phyloP scores from a whole-genome alignment of 176 grass and related monocot species.

The Urochloa ruziziensis region DNA sequence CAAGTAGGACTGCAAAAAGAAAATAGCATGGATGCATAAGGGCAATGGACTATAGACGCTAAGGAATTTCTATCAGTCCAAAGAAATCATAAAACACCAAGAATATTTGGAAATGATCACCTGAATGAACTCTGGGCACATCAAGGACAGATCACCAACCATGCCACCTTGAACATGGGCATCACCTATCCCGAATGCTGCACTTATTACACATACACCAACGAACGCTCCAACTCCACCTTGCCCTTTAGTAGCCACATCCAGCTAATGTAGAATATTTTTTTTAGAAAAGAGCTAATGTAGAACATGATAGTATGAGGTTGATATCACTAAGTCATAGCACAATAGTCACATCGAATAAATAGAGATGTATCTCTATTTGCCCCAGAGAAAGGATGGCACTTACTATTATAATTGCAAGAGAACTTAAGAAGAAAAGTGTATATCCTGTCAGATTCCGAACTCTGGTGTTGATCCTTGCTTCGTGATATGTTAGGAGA shows the following conservation, averaged over 20 bases:
- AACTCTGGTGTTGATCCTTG: conserved; percentile 10
- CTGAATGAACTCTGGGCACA: conserved; percentile 21
- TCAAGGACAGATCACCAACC: conserved; percentile 17
- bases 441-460: conserved; percentile 14
- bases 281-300: no score
- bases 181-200: not conserved
- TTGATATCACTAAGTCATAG: not conserved
- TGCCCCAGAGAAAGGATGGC: not conserved
- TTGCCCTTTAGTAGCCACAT: not conserved
- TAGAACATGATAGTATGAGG: not conserved
- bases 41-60: not conserved
- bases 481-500: conserved; percentile 7
- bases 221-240: not conserved
- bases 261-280: not conserved
- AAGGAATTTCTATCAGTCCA: not conserved
- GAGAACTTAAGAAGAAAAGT: not conserved
- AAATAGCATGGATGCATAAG: no score
- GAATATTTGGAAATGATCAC: not conserved
- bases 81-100: not conserved
- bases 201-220: not conserved
- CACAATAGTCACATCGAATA: no score
- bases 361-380: not conserved
- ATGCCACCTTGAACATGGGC: conserved; percentile 20
- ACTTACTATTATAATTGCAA: conserved; percentile 3
- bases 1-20: conserved; percentile 7